These are phyloP conservation scores for Quercus robur DNA, from an alignment of 306 rosid genomes.

Conservation along the genomic window DNA sequence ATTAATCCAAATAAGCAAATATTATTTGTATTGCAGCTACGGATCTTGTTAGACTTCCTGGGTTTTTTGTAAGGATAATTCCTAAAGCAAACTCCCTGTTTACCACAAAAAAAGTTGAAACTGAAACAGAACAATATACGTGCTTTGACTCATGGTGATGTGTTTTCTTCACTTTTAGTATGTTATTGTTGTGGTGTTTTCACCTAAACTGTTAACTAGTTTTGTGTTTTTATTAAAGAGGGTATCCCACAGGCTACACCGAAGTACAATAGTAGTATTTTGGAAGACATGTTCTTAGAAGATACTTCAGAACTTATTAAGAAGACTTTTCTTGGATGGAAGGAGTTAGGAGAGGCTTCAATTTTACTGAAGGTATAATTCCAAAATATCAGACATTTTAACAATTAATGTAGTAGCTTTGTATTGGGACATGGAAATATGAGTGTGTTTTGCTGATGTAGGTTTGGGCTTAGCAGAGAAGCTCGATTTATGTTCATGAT, in stretches of 20 bases:
- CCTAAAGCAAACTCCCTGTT: conserved; percentile 62
- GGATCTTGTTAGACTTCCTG: conserved; percentile 48
- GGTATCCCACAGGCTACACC: conserved; percentile 62
- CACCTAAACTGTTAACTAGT: conserved; percentile 8
- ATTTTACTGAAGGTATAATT: conserved; percentile 68
- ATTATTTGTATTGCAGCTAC: conserved; percentile 37
- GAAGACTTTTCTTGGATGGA: conserved; percentile 55
- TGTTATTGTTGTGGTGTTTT: conserved; percentile 15
- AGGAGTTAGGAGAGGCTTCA: conserved; percentile 68
- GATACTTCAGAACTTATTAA: conserved; percentile 44
- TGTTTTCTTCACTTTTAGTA: conserved; percentile 11
- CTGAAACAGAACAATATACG: conserved; percentile 66
- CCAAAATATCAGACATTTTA: neutral
- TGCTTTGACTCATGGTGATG: conserved; percentile 53
- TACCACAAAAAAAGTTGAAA: conserved; percentile 50
- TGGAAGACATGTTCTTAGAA: conserved; percentile 84
- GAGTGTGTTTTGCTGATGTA: conserved; percentile 27
- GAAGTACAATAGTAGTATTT: conserved; percentile 79
- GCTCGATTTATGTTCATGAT: conserved; percentile 63
- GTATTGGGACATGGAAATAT: conserved; percentile 1
- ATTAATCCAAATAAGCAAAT: neutral
- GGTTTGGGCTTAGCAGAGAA: conserved; percentile 89
- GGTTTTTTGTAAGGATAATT: conserved; percentile 53
- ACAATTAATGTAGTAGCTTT: neutral
- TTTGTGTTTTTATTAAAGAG: conserved; percentile 39